Evolutionary conservation across 2,329 filamentous ascomycete species (phyloP).

Genomic region (Diaporthe citriasiana): DNA sequence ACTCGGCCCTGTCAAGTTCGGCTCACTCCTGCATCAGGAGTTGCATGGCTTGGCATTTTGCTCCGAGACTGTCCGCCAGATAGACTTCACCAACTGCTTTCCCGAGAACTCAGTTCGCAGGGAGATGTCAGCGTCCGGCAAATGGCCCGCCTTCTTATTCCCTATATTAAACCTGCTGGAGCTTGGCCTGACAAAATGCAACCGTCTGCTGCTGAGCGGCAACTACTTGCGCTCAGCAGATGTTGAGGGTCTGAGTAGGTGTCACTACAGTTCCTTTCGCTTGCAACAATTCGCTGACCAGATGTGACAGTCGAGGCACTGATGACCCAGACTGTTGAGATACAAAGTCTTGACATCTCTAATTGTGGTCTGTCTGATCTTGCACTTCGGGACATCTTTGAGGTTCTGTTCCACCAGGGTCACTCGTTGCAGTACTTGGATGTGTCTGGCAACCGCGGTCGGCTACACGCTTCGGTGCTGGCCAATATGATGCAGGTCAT

Average conservation of each 20-base stretch:
- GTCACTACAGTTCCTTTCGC: not conserved
- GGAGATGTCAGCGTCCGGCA: conserved; percentile 33
- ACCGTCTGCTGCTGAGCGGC: conserved; percentile 64
- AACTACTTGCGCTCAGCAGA: conserved; percentile 63
- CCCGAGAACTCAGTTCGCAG: conserved; percentile 44
- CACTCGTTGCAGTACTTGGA: conserved; percentile 63
- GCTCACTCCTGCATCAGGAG: conserved; percentile 68
- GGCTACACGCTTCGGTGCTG: conserved; percentile 63
- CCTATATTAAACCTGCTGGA: conserved; percentile 62
- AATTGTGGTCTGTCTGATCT: conserved; percentile 65
- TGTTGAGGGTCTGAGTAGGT: conserved; percentile 63
- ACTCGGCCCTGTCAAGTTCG: conserved; percentile 62
- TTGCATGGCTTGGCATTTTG: conserved; percentile 69
- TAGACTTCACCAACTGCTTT: conserved; percentile 64
- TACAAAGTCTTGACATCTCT: conserved; percentile 66
- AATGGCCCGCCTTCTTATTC: conserved; percentile 50
- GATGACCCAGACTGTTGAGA: conserved; percentile 51
- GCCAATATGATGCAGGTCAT: conserved; percentile 60
- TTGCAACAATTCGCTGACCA: conserved; percentile 39
- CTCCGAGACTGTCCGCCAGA: conserved; percentile 67
- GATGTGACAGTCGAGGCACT: conserved; percentile 47
- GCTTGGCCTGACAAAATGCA: conserved; percentile 61
- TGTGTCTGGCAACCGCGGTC: conserved; percentile 67
- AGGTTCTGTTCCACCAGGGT: conserved; percentile 60
- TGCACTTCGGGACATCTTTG: conserved; percentile 63